Conservation (phyloP, 441 rosid genomes). For the Arabidopsis hybrid region DNA sequence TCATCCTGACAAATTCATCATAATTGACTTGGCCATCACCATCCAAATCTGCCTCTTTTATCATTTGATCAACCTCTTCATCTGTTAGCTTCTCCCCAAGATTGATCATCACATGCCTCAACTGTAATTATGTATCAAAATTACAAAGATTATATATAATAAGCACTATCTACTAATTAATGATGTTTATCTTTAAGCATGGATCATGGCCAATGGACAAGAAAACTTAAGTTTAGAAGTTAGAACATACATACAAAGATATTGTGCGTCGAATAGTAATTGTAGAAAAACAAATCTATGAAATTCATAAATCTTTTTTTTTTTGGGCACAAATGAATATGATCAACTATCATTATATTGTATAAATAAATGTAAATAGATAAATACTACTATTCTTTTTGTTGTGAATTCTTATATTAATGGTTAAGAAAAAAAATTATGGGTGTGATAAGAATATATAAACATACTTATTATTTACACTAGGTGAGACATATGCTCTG, state of each 20-base stretch:
- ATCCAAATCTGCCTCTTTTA: slow-evolving; percentile 90
- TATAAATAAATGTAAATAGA: neutral
- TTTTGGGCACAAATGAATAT: neutral
- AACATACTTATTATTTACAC: slow-evolving; percentile 2
- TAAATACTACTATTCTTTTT: neutral
- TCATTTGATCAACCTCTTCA: slow-evolving; percentile 90
- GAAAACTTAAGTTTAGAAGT: neutral
- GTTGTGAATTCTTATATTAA: neutral
- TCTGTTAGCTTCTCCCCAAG: slow-evolving; percentile 89
- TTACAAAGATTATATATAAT: neutral
- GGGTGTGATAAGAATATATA: slow-evolving; percentile 18
- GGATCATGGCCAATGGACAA: neutral
- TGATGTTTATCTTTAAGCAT: neutral
- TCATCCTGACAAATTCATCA: slow-evolving; percentile 92
- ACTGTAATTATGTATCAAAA: slow-evolving; percentile 46
- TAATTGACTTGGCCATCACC: slow-evolving; percentile 94
- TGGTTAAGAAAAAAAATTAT: neutral
- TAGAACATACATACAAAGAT: neutral
- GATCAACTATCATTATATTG: neutral
- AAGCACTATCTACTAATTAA: neutral
- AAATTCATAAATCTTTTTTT: neutral
- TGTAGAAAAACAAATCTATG: neutral
- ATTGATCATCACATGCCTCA: slow-evolving; percentile 95
- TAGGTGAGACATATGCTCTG: slow-evolving; percentile 34
- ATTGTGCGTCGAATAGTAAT: too few relatives aligned